Base-by-base conservation (phyloP, 2,329 filamentous ascomycete genomes). In the Colletotrichum shisoi region DNA sequence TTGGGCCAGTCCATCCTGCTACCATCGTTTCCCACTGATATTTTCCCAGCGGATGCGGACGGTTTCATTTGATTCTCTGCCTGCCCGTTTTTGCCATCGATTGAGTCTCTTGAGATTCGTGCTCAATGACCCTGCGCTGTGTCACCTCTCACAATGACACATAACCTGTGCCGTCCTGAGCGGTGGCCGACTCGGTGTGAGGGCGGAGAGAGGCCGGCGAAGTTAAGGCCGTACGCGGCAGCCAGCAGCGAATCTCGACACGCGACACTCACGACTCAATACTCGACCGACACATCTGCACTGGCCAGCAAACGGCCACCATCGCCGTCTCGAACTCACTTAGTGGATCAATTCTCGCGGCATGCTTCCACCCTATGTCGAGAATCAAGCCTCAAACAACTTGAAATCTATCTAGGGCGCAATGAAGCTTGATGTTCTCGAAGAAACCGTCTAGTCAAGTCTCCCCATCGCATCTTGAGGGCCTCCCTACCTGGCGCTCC, bases 291-390 rank as follows among this genome's bases (percentile, higher is more conserved):
- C 31, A 4, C 31, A 53, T 46, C 37, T 31, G 54, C 54, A 68
- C 61, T 51, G 61, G 56, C 49, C 64, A 67, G 44, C 27, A 37
- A 37, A 19, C 37, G 60, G 31, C 54, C 60, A 49, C 40, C 62
- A 59, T 53, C 24, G n/a, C 48, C 34, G 63, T 37, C 59, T 58
- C 51, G 44, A 62, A 27, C 49, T 54, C 49, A 19, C 17, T 34
- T 4, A 27, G n/a, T 21, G 54, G 62, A 13, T 24, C 24, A 9
- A 15, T 11, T n/a, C 62, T 19, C 24, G 40, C 39, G 51, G 57
- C 62, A 68, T 57, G 65, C 65, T 60, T 66, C 57, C 40, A 19
- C 53, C 46, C 42, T 42, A 48, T 59, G 42, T 48, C 64, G 19
- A 15, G 52, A 54, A 54, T 37, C 53, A 54, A 34, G n/a, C 37